A percentile compares a stretch with the other conserved stretches of the same genome.
Conservation (phyloP, 805 yeast species). For the Pichia gijzeniarum region DNA sequence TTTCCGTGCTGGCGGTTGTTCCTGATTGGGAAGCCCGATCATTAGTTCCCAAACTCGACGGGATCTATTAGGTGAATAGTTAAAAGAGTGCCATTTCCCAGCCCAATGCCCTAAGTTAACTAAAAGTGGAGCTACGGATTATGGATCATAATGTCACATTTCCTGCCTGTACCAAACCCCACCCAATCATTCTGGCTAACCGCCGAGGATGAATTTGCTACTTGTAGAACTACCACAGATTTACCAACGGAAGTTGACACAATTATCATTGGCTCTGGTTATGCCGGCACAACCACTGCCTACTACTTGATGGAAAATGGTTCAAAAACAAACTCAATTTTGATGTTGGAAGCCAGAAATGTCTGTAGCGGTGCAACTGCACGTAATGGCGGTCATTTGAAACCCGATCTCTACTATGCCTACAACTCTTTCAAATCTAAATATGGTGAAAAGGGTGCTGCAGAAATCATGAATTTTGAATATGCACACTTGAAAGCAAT, state of each 20-base stretch:
- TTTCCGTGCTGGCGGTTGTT: too few relatives aligned
- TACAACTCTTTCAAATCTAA: constrained; percentile 14
- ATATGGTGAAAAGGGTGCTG: constrained; percentile 28
- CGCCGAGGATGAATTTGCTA: constrained; percentile 17
- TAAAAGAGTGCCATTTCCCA: too few relatives aligned
- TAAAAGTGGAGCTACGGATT: too few relatives aligned
- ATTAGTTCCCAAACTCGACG: too few relatives aligned
- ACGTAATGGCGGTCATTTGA: constrained; percentile 44
- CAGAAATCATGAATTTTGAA: constrained; percentile 35
- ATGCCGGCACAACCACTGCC: constrained; percentile 37
- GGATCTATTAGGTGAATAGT: too few relatives aligned
- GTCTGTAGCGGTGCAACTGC: constrained; percentile 39
- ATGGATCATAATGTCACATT: not conserved
- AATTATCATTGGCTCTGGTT: constrained; percentile 39
- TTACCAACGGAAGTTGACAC: constrained; percentile 35
- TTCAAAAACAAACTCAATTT: constrained; percentile 5
- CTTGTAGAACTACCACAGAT: constrained; percentile 13
- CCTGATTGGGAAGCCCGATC: too few relatives aligned
- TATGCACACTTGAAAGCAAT: constrained; percentile 29
- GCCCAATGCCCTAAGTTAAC: too few relatives aligned
- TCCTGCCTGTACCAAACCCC: constrained; percentile 18
- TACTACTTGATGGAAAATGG: constrained; percentile 25
- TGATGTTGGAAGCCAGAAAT: constrained; percentile 38
- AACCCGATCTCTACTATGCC: constrained; percentile 28
- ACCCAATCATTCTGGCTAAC: constrained; percentile 23